Evolutionary conservation across 1,139 yeast species (phyloP).

Genomic region (Debaryomyces fabryi): DNA sequence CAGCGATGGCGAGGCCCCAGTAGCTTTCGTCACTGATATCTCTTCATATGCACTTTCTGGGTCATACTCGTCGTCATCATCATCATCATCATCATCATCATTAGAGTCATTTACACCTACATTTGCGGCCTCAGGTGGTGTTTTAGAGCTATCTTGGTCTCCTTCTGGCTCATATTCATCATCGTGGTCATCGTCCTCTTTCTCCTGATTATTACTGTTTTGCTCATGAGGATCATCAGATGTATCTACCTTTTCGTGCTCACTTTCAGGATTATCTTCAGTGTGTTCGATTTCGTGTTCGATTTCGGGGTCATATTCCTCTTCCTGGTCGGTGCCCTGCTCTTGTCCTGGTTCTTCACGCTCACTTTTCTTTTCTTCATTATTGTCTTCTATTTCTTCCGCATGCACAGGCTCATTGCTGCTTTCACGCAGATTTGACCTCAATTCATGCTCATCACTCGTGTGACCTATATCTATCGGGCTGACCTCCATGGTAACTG

Average conservation of each 20-base stretch:
- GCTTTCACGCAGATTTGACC: background rate
- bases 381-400: background rate
- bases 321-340: background rate
- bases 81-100: constrained; percentile 9
- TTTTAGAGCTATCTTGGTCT: background rate
- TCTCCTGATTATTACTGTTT: background rate
- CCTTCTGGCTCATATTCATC: constrained; percentile 2
- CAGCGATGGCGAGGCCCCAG: background rate
- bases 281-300: background rate
- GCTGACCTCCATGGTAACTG: constrained; percentile 9
- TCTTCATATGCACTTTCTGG: constrained; percentile 8
- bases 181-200: background rate
- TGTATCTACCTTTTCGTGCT: background rate
- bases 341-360: background rate
- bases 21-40: background rate
- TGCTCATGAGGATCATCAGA: background rate
- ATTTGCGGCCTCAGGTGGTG: background rate
- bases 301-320: background rate
- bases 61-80: constrained; percentile 8
- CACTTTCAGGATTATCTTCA: background rate
- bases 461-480: constrained; percentile 7
- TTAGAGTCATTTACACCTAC: constrained; percentile 2
- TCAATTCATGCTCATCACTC: background rate
- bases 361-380: constrained; percentile 4
- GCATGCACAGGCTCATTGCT: background rate